phyloP scores from a whole-genome alignment of 1,139 yeast species.

The Pichia sp. region DNA sequence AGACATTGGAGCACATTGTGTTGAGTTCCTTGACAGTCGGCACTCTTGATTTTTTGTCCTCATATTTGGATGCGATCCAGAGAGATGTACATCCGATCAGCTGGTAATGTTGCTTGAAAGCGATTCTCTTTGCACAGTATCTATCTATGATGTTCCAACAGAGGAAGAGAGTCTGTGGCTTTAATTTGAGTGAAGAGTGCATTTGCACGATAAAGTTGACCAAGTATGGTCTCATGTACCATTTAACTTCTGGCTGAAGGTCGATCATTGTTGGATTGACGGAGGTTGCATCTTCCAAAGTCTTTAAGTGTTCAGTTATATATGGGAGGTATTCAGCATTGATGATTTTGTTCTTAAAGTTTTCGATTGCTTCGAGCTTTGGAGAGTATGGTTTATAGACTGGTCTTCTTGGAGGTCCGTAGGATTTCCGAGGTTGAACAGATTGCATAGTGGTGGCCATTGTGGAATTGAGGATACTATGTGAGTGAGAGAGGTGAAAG shows the following conservation, averaged over 20 bases:
- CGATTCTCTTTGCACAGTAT: conserved; percentile 84
- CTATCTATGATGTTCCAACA: conserved; percentile 82
- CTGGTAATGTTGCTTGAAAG: conserved; percentile 89
- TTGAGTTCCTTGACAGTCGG: conserved; percentile 77
- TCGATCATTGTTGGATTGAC: conserved; percentile 69
- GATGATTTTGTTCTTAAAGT: conserved; percentile 37
- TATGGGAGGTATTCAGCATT: conserved; percentile 33
- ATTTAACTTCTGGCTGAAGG: conserved; percentile 83
- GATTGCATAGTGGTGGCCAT: neutral
- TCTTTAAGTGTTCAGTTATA: conserved; percentile 27
- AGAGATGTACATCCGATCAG: conserved; percentile 88
- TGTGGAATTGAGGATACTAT: too few relatives aligned
- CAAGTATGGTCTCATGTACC: conserved; percentile 89
- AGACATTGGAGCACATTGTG: conserved; percentile 75
- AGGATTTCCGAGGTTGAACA: conserved; percentile 8
- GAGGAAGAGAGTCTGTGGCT: conserved; percentile 72
- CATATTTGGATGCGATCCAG: conserved; percentile 93
- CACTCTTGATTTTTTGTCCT: conserved; percentile 77
- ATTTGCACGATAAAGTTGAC: conserved; percentile 78
- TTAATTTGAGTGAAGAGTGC: conserved; percentile 69
- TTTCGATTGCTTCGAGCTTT: conserved; percentile 41
- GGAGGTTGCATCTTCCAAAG: conserved; percentile 19
- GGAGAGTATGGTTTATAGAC: conserved; percentile 35
- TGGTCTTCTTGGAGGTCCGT: conserved; percentile 40
- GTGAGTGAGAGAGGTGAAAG: too few relatives aligned